phyloP scores from a whole-genome alignment of 768 basidiomycete genomes.

The Calocera viscosa region DNA sequence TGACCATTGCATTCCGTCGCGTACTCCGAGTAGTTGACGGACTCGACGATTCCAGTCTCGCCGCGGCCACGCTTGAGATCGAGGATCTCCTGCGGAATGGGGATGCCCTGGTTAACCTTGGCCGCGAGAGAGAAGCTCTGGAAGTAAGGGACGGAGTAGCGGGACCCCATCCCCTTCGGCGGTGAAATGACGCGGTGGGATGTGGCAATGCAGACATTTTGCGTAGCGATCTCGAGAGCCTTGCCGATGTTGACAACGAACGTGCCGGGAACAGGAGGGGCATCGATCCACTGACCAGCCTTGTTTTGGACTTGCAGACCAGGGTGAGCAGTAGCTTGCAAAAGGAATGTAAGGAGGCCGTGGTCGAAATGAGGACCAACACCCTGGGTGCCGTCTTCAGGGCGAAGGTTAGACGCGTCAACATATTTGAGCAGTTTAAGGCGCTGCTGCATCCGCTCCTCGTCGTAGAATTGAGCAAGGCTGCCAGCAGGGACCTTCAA shows the following conservation, averaged over 20 bases:
- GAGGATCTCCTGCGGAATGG: slow-evolving; percentile 56
- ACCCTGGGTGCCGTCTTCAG: slow-evolving; percentile 40
- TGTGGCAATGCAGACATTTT: slow-evolving; percentile 63
- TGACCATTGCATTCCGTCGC: slow-evolving; percentile 53
- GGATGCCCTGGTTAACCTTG: neutral
- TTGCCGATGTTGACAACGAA: slow-evolving; percentile 77
- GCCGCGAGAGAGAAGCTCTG: slow-evolving; percentile 35
- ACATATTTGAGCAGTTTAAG: neutral
- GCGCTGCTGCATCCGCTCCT: neutral
- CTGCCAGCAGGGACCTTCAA: neutral
- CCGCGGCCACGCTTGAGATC: slow-evolving; percentile 49
- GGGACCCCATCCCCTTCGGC: slow-evolving; percentile 38
- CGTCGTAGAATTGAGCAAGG: neutral
- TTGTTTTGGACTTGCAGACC: slow-evolving; percentile 78
- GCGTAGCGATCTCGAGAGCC: slow-evolving; percentile 65
- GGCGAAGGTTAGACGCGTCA: slow-evolving; percentile 5
- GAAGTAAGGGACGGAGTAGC: slow-evolving; percentile 80
- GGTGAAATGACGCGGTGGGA: slow-evolving; percentile 72
- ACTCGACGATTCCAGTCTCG: slow-evolving; percentile 42
- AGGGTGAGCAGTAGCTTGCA: slow-evolving; percentile 64
- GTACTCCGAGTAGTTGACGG: slow-evolving; percentile 72
- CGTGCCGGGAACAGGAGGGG: slow-evolving; percentile 60
- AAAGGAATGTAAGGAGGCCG: slow-evolving; percentile 67
- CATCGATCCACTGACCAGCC: slow-evolving; percentile 71
- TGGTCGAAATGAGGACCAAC: slow-evolving; percentile 79